Percentiles rank a stretch among this genome's conserved stretches.
Conservation (phyloP, 331 rosid genomes). For the Cydonia oblonga region DNA sequence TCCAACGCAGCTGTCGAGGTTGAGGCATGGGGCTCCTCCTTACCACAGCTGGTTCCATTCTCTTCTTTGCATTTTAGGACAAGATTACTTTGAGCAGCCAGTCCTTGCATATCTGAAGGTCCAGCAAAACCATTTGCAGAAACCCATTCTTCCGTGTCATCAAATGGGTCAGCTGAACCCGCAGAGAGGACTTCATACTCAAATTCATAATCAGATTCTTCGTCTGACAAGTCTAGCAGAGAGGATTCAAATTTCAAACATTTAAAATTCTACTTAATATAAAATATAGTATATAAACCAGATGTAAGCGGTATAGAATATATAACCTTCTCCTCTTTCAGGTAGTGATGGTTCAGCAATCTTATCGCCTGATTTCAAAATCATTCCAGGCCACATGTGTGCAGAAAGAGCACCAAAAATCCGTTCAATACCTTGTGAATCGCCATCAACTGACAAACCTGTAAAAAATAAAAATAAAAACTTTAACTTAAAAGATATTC, state of each 20-base stretch:
- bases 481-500: neutral
- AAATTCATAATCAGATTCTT: constrained; percentile 75
- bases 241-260: constrained; percentile 5
- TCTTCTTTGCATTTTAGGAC: constrained; percentile 8
- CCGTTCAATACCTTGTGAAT: constrained; percentile 85
- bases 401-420: constrained; percentile 82
- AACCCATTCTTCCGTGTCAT: constrained; percentile 35
- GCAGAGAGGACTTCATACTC: constrained; percentile 62
- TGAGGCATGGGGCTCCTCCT: neutral
- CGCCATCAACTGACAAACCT: constrained; percentile 73
- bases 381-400: constrained; percentile 94
- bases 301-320: neutral
- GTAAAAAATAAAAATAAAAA: neutral
- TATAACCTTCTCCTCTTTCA: constrained; percentile 37
- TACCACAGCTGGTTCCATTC: constrained; percentile 14
- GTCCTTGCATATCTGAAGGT: no score
- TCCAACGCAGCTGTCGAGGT: neutral
- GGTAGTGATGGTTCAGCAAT: constrained; percentile 42
- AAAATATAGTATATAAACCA: neutral
- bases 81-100: no score
- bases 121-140: neutral
- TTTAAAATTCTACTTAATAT: neutral
- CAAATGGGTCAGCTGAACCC: constrained; percentile 68
- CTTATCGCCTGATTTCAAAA: constrained; percentile 68
- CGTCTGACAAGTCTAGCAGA: constrained; percentile 59